Base-by-base conservation (phyloP, 768 basidiomycete genomes). In the Trametes coccinea region DNA sequence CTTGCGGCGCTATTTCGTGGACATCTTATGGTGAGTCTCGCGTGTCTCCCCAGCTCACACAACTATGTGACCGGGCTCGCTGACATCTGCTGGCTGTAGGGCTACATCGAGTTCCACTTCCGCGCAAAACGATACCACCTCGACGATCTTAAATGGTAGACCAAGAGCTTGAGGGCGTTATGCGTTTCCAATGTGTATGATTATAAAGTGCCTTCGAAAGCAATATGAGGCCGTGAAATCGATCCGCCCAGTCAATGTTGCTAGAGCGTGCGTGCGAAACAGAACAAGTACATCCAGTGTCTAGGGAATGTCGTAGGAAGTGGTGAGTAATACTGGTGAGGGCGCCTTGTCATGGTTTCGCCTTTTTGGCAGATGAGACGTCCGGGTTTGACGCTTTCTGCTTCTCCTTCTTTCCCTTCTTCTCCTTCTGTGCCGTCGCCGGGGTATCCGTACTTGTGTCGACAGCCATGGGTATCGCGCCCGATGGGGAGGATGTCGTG, bases 71-170 rank as follows among this genome's bases (percentile, higher is more conserved):
- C 5, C 40, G 13, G 11, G 5, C 34, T 37, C 6, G 11, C 11
- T 37, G 6, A 37, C 11, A 37, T 37, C 34, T 6, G 11, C 34
- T 37, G 34, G 11, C 34, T 14, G 10, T 11, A 53, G 60, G 53
- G 60, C 11, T 41, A 37, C 17, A n/a, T 55, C 6, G 53, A 54
- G 48, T 61, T 50, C 10, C 60, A 61, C 22, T 29, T 55, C 40
- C 45, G 34, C 10, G 41, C 53, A 4, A 37, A 41, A 39, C 37
- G 60, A 8, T 61, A 61, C 30, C 51, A 47, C 2, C 60, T 61
- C 0, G 33, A 30, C 10, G 60, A 61, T 11, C 39, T 61, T 6
- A 39, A 53, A 3, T 13, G 41, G 22, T 17, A 53, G 39, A 40
- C 5, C 33, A 4, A 48, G 27, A 2, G 16, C 44, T 4, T 2